A percentile compares a stretch with the other conserved stretches of the same genome.
These are phyloP conservation scores for Leptographium procerum DNA, from an alignment of 2,329 filamentous ascomycete genomes.

Conservation along the genomic window DNA sequence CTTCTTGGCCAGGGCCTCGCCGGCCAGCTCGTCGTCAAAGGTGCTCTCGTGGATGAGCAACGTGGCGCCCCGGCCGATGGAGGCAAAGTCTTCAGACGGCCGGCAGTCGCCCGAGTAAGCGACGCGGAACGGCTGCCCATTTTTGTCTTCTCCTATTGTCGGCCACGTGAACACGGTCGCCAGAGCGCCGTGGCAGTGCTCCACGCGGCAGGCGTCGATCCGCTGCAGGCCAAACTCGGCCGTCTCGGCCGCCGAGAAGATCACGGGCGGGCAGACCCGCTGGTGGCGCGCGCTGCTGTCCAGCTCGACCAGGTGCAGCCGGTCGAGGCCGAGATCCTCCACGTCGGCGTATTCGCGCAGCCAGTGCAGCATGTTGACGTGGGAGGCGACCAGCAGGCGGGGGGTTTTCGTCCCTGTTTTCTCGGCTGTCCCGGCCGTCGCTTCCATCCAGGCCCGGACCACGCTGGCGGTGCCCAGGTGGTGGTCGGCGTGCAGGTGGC, in stretches of 20 bases:
- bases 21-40: slow-evolving; percentile 73
- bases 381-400: slow-evolving; percentile 55
- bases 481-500: slow-evolving; percentile 92
- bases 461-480: slow-evolving; percentile 76
- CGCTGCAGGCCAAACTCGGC: slow-evolving; percentile 44
- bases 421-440: slow-evolving; percentile 23
- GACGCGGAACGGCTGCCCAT: slow-evolving; percentile 50
- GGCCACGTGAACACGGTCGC: slow-evolving; percentile 56
- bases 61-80: slow-evolving; percentile 62
- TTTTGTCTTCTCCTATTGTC: too few relatives aligned
- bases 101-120: slow-evolving; percentile 93
- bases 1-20: slow-evolving; percentile 75
- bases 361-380: slow-evolving; percentile 61
- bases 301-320: slow-evolving; percentile 25
- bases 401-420: slow-evolving; percentile 29
- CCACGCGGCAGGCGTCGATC: slow-evolving; percentile 56
- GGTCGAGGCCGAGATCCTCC: slow-evolving; percentile 62
- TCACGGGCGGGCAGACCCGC: slow-evolving; percentile 15
- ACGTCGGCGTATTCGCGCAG: slow-evolving; percentile 68
- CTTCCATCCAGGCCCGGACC: slow-evolving; percentile 70
- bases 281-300: slow-evolving; percentile 3
- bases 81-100: slow-evolving; percentile 58
- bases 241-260: slow-evolving; percentile 24
- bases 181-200: slow-evolving; percentile 70
- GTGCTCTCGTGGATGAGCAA: slow-evolving; percentile 92